A percentile compares a stretch with the other conserved stretches of the same genome.
phyloP scores from a whole-genome alignment of 352 stramenopile species.

The Peronospora belbahrii region DNA sequence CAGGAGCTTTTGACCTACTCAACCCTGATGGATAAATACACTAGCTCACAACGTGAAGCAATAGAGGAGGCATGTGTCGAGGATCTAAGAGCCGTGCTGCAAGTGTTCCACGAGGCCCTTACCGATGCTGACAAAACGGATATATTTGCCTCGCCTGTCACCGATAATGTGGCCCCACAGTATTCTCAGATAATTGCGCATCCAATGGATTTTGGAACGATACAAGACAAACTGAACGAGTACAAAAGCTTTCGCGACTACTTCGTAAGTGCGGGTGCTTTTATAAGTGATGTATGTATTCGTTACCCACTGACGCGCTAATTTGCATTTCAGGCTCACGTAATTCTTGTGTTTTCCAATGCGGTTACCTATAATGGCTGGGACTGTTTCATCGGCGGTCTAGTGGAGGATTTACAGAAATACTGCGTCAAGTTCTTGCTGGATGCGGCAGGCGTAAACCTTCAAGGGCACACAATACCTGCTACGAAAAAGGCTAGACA shows the following conservation, averaged over 20 bases:
- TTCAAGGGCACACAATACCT: conserved; percentile 19
- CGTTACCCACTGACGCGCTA: conserved; percentile 6
- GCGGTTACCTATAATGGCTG: conserved; percentile 75
- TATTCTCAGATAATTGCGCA: conserved; percentile 86
- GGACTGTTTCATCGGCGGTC: conserved; percentile 44
- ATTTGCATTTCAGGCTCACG: conserved; percentile 39
- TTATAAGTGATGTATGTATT: neutral
- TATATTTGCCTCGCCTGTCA: conserved; percentile 87
- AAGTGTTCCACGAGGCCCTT: conserved; percentile 66
- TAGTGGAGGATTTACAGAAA: conserved; percentile 60
- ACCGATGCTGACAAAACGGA: conserved; percentile 64
- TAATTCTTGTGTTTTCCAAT: conserved; percentile 73
- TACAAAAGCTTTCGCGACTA: conserved; percentile 70
- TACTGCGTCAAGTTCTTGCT: conserved; percentile 71
- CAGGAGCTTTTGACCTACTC: conserved; percentile 38
- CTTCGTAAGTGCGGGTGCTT: conserved; percentile 45
- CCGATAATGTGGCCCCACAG: conserved; percentile 86
- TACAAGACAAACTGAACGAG: conserved; percentile 72
- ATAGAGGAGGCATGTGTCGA: conserved; percentile 52
- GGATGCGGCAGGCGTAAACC: conserved; percentile 41
- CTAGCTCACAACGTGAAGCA: conserved; percentile 39
- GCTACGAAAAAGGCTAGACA: conserved; percentile 9
- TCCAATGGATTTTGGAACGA: conserved; percentile 93
- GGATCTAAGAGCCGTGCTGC: conserved; percentile 45
- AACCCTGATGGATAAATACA: conserved; percentile 44